Base-by-base conservation (phyloP, 2,329 filamentous ascomycete species). In the Diaporthe velutina region DNA sequence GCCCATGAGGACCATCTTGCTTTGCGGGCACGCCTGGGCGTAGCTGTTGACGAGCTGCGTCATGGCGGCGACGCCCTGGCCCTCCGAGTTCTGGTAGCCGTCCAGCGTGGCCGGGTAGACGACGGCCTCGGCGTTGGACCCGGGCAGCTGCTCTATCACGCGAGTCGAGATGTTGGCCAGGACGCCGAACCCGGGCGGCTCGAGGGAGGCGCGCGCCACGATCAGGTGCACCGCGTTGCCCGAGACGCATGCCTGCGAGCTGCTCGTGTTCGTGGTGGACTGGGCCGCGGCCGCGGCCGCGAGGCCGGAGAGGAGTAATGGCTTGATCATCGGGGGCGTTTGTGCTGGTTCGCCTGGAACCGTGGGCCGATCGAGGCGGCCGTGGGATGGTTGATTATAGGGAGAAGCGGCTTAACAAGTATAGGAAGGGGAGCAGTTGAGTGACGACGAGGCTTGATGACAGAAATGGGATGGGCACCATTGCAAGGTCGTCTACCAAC, bases 31-130 rank as follows among this genome's bases (percentile, higher is more conserved):
- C 45, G 35, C 73, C 17, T 35, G 52, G 10, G 74, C 71, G 72
- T 80, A 79, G 4, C 68, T 57, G 15, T 52, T 64, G 22, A 80
- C 55, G 60, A 77, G 28, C 30, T 72, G 64, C 35, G 48, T 73
- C 67, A 80, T 78, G n/a, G 72, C 77, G 5, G 60, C 25, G 12
- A 76, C 74, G 13, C 78, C 79, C 33, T 45, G 45, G 12, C 68
- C 73, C 58, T 78, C 74, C 3, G 79, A 80, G 9, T 4, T 17
- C 40, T 68, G 35, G 74, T 80, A 80, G 42, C 74, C 57, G 7
- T 71, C n/a, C 13, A 80, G 76, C 22, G 79, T 78, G 19, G 79
- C 79, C 48, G 79, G 79, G 72, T 80, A 80, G 64, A 76, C 77
- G 38, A 80, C 74, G 3, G 79, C 70, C 2, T 60, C 73, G 45